Evolutionary conservation across 1,284 basidiomycete genomes (phyloP).

Genomic region (Dichomitus squalens): DNA sequence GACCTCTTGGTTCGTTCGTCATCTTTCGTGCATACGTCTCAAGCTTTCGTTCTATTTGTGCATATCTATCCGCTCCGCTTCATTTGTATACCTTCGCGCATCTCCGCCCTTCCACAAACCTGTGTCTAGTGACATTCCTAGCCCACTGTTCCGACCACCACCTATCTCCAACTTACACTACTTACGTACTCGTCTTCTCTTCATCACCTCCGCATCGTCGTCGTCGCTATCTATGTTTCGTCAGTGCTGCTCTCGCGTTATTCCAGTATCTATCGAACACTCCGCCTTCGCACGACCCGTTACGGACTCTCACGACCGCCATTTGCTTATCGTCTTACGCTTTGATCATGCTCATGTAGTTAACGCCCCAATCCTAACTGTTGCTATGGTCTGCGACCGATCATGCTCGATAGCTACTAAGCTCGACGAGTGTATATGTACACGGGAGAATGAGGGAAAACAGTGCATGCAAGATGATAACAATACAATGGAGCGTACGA

Average conservation of each 20-base stretch:
- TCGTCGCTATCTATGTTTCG: slow-evolving; percentile 27
- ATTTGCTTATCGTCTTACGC: slow-evolving; percentile 20
- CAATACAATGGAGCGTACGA: slow-evolving; percentile 11
- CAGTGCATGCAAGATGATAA: neutral
- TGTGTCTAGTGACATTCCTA: too few species aligned
- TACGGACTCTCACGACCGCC: slow-evolving; percentile 22
- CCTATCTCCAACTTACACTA: neutral
- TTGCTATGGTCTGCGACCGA: slow-evolving; percentile 20
- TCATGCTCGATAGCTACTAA: neutral
- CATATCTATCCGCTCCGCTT: slow-evolving; percentile 11
- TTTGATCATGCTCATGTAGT: slow-evolving; percentile 26
- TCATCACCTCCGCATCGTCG: slow-evolving; percentile 11
- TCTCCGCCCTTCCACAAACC: neutral
- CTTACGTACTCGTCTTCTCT: neutral
- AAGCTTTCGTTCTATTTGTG: slow-evolving; percentile 9
- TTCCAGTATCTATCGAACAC: slow-evolving; percentile 28
- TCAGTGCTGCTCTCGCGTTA: slow-evolving; percentile 27
- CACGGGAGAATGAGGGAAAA: slow-evolving; percentile 1
- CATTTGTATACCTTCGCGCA: slow-evolving; percentile 6
- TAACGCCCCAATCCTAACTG: slow-evolving; percentile 18
- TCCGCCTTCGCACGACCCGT: slow-evolving; percentile 22
- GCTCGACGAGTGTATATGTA: slow-evolving; percentile 4
- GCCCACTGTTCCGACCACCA: neutral
- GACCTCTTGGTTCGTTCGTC: slow-evolving; percentile 2
- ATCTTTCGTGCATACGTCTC: neutral